Evolutionary conservation across 2,329 filamentous ascomycete genomes (phyloP).

Genomic region (Zymoseptoria crescenta): DNA sequence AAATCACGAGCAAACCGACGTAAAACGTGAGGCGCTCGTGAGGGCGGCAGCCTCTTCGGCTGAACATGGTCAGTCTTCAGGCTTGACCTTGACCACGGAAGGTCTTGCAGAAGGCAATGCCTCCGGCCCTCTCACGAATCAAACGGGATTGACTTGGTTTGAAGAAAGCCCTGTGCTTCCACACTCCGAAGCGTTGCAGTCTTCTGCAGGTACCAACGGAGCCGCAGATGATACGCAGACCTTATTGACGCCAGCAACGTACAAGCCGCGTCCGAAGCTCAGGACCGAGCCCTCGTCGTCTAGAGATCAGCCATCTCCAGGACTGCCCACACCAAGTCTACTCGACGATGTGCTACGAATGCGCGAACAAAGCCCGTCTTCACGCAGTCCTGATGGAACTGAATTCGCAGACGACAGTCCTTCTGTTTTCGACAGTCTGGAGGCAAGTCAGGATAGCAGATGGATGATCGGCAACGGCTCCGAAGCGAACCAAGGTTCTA

Average conservation of each 20-base stretch:
- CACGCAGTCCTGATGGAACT: slow-evolving; percentile 22
- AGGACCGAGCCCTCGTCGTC: slow-evolving; percentile 6
- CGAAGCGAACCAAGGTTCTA: slow-evolving; percentile 25
- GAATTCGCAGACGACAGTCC: slow-evolving; percentile 28
- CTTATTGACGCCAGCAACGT: slow-evolving; percentile 21
- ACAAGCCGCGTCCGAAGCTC: slow-evolving; percentile 13
- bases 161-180: slow-evolving; percentile 57
- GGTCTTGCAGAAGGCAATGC: slow-evolving; percentile 9
- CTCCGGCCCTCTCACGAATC: slow-evolving; percentile 25
- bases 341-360: slow-evolving; percentile 29
- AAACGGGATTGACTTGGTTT: slow-evolving; percentile 36
- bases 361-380: slow-evolving; percentile 25
- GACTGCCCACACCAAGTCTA: slow-evolving; percentile 21
- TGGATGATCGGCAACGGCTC: slow-evolving; percentile 20
- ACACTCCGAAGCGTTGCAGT: slow-evolving; percentile 30
- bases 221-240: slow-evolving; percentile 8
- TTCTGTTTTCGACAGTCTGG: slow-evolving; percentile 19
- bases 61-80: slow-evolving; percentile 6
- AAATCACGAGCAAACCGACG: slow-evolving; percentile 9
- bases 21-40: not conserved
- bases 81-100: slow-evolving; percentile 23
- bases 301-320: slow-evolving; percentile 8
- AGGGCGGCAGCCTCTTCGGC: not conserved
- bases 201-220: slow-evolving; percentile 4
- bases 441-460: slow-evolving; percentile 18